These are phyloP conservation scores for Alternaria metachromatica DNA, from an alignment of 2,329 filamentous ascomycete genomes.

Conservation along the genomic window DNA sequence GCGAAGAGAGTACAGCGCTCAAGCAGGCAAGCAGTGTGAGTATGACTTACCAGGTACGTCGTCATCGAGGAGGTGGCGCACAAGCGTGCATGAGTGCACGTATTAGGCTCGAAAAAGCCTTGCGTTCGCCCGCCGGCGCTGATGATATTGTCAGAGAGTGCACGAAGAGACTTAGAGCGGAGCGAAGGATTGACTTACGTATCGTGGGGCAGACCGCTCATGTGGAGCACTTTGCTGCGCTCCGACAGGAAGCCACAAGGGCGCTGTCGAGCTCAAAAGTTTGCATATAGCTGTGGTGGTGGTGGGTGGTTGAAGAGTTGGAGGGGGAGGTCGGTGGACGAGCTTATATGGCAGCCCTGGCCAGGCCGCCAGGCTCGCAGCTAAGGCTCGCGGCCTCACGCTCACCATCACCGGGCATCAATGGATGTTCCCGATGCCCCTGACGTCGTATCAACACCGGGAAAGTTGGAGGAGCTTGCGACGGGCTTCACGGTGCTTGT, in stretches of 20 bases:
- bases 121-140: neutral
- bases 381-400: neutral
- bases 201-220: neutral
- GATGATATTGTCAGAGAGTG: neutral
- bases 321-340: conserved; percentile 3
- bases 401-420: conserved; percentile 8
- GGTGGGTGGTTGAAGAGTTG: conserved; percentile 10
- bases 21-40: neutral
- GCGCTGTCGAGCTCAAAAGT: neutral
- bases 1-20: neutral
- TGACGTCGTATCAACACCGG: conserved; percentile 4
- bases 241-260: neutral
- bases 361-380: neutral
- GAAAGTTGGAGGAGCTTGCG: conserved; percentile 12
- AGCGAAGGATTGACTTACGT: neutral
- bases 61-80: neutral
- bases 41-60: neutral
- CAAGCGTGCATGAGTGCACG: neutral
- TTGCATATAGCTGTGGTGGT: neutral
- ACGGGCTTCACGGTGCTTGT: neutral
- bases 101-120: neutral
- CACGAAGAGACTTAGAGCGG: neutral
- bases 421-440: neutral
- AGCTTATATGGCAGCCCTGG: conserved; percentile 9
- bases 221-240: neutral